phyloP scores from a whole-genome alignment of 352 stramenopile species.

The Globisporangium abappressorium region DNA sequence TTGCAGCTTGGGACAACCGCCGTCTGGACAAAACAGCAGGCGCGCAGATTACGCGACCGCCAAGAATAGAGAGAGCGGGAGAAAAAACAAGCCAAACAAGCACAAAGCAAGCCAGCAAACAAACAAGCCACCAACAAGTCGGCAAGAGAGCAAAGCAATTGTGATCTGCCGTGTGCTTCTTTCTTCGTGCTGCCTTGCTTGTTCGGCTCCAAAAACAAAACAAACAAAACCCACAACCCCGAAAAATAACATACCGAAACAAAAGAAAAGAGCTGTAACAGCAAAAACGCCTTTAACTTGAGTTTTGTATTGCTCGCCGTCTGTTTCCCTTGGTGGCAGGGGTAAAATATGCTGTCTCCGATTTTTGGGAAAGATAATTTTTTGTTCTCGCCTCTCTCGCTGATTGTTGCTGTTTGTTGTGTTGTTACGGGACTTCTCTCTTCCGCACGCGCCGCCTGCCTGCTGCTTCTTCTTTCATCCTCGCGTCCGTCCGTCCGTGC shows the following conservation, averaged over 20 bases:
- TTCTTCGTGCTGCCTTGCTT: background rate
- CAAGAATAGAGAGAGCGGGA: background rate
- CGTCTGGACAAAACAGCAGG: background rate
- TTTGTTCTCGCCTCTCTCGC: too few species aligned
- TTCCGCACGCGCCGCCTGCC: background rate
- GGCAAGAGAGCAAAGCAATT: too few species aligned
- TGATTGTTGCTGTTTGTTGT: background rate
- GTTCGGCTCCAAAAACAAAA: background rate
- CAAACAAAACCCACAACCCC: too few species aligned
- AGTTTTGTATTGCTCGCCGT: background rate
- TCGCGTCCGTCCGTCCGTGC: background rate
- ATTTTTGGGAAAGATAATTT: too few species aligned
- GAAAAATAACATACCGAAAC: background rate
- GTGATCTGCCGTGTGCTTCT: background rate
- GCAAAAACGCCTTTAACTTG: background rate
- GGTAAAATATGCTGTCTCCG: too few species aligned
- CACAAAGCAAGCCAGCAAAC: background rate
- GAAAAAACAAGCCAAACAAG: background rate
- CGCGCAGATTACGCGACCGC: background rate
- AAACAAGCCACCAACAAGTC: too few species aligned
- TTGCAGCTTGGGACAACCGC: background rate
- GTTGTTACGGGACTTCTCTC: background rate
- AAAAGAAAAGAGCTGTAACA: background rate
- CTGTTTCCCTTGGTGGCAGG: background rate
- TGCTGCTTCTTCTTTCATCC: background rate